Percentiles rank a stretch among this genome's conserved stretches.
These are phyloP conservation scores for Penicillium aurantiogriseum DNA, from an alignment of 2,329 filamentous ascomycete genomes.

Conservation along the genomic window DNA sequence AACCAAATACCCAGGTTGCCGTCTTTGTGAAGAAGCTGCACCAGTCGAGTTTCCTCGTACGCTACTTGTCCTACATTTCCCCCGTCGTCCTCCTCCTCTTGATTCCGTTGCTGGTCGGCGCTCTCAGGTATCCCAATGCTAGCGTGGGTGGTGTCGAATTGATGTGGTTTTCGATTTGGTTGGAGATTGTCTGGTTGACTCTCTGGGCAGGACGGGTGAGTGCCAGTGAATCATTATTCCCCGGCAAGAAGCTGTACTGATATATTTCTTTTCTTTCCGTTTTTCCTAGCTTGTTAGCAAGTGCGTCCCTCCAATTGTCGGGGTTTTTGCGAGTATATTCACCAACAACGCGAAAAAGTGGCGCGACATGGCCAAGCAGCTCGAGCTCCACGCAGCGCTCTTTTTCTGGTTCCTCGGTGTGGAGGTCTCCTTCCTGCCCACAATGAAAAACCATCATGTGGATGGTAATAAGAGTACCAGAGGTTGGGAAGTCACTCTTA, in stretches of 20 bases:
- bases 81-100: conserved; percentile 64
- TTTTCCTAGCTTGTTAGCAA: conserved; percentile 58
- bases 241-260: not conserved
- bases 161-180: conserved; percentile 92
- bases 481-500: conserved; percentile 72
- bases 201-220: conserved; percentile 71
- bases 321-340: conserved; percentile 67
- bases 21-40: conserved; percentile 65
- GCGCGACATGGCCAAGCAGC: conserved; percentile 79
- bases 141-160: conserved; percentile 73
- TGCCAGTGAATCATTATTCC: not conserved
- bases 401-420: conserved; percentile 92
- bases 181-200: conserved; percentile 88
- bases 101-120: conserved; percentile 66
- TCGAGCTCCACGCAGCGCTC: conserved; percentile 80
- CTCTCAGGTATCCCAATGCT: conserved; percentile 57
- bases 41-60: conserved; percentile 63
- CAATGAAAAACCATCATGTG: conserved; percentile 66
- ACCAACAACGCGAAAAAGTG: conserved; percentile 91
- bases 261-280: not conserved
- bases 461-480: conserved; percentile 54
- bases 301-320: conserved; percentile 60
- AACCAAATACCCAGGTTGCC: conserved; percentile 61
- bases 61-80: conserved; percentile 70
- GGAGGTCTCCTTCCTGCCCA: conserved; percentile 80